Evolutionary conservation across 2,329 filamentous ascomycete species (phyloP).

Genomic region (Aspergillus sp.): DNA sequence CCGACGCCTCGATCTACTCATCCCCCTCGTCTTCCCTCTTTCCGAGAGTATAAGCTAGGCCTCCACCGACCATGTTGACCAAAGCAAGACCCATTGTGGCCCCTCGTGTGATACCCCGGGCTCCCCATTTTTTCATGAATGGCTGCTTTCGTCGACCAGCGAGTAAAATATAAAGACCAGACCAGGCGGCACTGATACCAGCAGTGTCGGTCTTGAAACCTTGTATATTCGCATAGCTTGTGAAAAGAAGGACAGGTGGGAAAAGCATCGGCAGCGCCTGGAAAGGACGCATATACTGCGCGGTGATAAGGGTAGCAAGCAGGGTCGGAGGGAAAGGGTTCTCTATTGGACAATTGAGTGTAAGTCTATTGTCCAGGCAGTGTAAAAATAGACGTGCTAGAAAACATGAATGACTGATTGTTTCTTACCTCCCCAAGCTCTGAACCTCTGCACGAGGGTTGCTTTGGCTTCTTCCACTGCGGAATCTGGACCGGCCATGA

Average conservation of each 20-base stretch:
- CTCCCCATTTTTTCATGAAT: slow-evolving; percentile 51
- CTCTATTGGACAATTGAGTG: slow-evolving; percentile 48
- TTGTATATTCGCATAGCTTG: slow-evolving; percentile 67
- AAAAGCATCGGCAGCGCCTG: slow-evolving; percentile 70
- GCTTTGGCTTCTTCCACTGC: slow-evolving; percentile 41
- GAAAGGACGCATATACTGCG: slow-evolving; percentile 69
- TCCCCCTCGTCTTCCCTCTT: slow-evolving; percentile 46
- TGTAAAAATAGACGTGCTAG: background rate
- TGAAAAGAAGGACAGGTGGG: slow-evolving; percentile 67
- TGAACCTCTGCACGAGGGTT: slow-evolving; percentile 43
- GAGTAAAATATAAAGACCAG: slow-evolving; percentile 66
- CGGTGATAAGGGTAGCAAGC: slow-evolving; percentile 68
- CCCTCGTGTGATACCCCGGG: slow-evolving; percentile 50
- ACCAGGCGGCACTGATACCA: slow-evolving; percentile 68
- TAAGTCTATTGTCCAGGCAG: background rate
- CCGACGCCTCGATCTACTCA: slow-evolving; percentile 12
- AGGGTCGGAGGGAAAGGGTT: slow-evolving; percentile 67
- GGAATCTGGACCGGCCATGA: slow-evolving; percentile 35
- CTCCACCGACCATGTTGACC: slow-evolving; percentile 52
- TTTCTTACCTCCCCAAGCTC: slow-evolving; percentile 49
- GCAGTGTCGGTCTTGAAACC: slow-evolving; percentile 67
- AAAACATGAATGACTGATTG: background rate
- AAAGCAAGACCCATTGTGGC: slow-evolving; percentile 52
- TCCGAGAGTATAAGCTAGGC: slow-evolving; percentile 52
- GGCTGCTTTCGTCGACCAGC: slow-evolving; percentile 60